Evolutionary conservation across 1,284 basidiomycete species (phyloP), one percentile per base, ranked within the genome.

Genomic region (Cryptococcus sp.): DNA sequence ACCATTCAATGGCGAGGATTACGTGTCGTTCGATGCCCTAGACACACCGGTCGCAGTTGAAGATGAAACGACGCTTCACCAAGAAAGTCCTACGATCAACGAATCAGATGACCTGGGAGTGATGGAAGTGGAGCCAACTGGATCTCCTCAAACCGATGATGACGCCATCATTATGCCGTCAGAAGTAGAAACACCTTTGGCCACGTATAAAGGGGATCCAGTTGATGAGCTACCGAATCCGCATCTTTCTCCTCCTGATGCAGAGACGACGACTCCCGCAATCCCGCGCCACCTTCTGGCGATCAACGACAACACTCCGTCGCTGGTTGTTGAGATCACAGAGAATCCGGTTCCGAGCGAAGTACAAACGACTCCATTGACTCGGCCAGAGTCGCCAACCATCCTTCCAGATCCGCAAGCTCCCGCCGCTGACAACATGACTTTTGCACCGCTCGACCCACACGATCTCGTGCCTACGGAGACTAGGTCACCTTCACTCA

Each of bases 381-480:
- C 52, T 30, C 42, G 40, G n/a, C 15, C 48, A 27, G 47, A 48
- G 8, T 43, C 42, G 40, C 46, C 52, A 22, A 20, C 27, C 2
- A 43, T 40, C 27, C 50, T 63, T 19, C 55, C 62, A 1, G 58
- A 63, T 39, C 55, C 58, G 11, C 41, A 47, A 50, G 41, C 27
- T 22, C 41, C 53, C 6, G 40, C 54, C 5, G 55, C 55, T 11
- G 58, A 55, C 11, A 47, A 58, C 1, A 17, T 35, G 11, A 22
- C 17, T 1, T 8, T 19, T 1, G 20, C 43, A 40, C 47, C 55
- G 13, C 17, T 57, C 20, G 39, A 41, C 27, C 60, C 61, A 13
- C 52, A 57, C 19, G 51, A 57, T 27, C 41, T 43, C 27, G 35
- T 45, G 8, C 61, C 54, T 2, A 16, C n/a, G 15, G 23, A 51